Conservation (phyloP, 2,329 filamentous ascomycete species). For the Pseudogymnoascus sp. region DNA sequence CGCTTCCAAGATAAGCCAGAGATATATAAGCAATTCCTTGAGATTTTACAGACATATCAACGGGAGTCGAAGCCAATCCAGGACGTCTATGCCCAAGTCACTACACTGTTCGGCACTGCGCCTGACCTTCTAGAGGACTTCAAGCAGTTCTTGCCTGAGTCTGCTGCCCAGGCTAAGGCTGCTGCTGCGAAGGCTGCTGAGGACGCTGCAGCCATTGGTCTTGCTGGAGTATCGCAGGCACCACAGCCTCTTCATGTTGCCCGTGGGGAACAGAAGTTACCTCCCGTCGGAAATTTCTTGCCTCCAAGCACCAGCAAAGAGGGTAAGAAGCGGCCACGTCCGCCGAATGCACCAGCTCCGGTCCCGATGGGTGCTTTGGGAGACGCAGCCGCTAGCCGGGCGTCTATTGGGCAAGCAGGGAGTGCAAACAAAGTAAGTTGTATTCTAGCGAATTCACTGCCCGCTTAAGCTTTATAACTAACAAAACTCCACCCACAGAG, state of each 20-base stretch:
- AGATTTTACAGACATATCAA: slow-evolving; percentile 97
- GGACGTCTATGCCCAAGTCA: slow-evolving; percentile 96
- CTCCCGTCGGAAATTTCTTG: slow-evolving; percentile 90
- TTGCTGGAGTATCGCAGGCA: slow-evolving; percentile 44
- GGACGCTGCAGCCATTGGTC: slow-evolving; percentile 56
- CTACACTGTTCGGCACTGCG: slow-evolving; percentile 83
- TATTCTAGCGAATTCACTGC: not conserved
- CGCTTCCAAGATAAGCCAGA: slow-evolving; percentile 94
- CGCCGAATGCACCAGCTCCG: slow-evolving; percentile 36
- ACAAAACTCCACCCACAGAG: slow-evolving; percentile 43
- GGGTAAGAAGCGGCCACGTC: slow-evolving; percentile 76
- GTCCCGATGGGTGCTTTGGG: slow-evolving; percentile 23
- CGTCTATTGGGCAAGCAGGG: slow-evolving; percentile 25
- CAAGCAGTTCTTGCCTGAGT: slow-evolving; percentile 96
- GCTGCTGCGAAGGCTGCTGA: slow-evolving; percentile 53
- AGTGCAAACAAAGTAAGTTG: slow-evolving; percentile 45
- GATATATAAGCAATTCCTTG: slow-evolving; percentile 98
- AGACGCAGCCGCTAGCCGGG: slow-evolving; percentile 25
- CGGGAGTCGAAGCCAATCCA: slow-evolving; percentile 97
- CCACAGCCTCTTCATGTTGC: slow-evolving; percentile 45
- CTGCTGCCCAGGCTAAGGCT: slow-evolving; percentile 61
- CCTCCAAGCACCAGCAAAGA: slow-evolving; percentile 77
- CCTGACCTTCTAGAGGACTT: slow-evolving; percentile 96
- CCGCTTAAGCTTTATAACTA: not conserved
- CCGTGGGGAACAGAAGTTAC: slow-evolving; percentile 64